A percentile compares a stretch with the other conserved stretches of the same genome.
These are phyloP conservation scores for Buxus sempervirens DNA, from an alignment of 164 flowering plant species.

Conservation along the genomic window DNA sequence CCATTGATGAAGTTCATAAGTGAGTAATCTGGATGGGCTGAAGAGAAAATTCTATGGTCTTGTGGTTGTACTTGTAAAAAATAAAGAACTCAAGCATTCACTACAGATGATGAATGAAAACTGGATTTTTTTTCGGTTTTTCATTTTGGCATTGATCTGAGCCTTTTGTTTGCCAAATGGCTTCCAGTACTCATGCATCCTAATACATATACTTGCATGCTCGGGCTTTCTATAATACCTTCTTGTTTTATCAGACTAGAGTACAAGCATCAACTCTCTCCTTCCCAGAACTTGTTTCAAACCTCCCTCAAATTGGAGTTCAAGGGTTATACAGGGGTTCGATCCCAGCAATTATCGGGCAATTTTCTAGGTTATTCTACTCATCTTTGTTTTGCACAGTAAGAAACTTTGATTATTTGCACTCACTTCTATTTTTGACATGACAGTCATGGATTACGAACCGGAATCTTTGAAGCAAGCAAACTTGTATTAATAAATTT, in stretches of 20 bases:
- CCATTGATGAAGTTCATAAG: neutral
- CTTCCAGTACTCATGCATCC: no score
- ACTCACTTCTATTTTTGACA: constrained; percentile 15
- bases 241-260: constrained; percentile 57
- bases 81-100: neutral
- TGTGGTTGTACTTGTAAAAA: neutral
- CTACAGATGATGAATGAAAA: neutral
- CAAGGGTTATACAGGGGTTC: constrained; percentile 87
- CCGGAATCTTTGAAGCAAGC: constrained; percentile 96
- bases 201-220: no score
- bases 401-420: neutral
- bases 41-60: neutral
- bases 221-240: constrained; percentile 4
- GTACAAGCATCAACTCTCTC: constrained; percentile 94
- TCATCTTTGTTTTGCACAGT: constrained; percentile 7
- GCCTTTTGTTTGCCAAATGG: no score
- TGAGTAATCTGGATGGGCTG: neutral
- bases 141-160: neutral
- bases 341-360: constrained; percentile 91
- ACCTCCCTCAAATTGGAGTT: constrained; percentile 82
- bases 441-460: constrained; percentile 92
- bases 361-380: constrained; percentile 75
- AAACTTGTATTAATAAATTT: constrained; percentile 73
- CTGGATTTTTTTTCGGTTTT: neutral
- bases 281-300: constrained; percentile 77